Conservation (phyloP, 1,139 yeast species). For the Spencermartinsiella ligniputridi region DNA sequence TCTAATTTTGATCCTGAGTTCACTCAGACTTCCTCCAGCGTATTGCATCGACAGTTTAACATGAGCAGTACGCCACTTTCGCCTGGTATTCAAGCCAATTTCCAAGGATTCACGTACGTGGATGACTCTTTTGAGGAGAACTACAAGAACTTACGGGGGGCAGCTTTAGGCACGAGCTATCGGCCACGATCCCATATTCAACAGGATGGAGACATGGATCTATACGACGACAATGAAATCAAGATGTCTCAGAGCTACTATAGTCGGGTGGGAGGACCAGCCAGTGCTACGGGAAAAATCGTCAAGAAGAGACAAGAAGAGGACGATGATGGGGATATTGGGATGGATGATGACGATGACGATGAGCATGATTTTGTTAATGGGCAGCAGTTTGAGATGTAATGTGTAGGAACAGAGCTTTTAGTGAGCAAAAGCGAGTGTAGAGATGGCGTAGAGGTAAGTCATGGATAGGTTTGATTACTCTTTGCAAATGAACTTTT, state of each 20-base stretch:
- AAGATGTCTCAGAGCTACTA: conserved; percentile 31
- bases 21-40: conserved; percentile 84
- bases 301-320: conserved; percentile 13
- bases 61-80: conserved; percentile 78
- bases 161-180: conserved; percentile 17
- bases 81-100: conserved; percentile 93
- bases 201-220: conserved; percentile 33
- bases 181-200: conserved; percentile 24
- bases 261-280: conserved; percentile 19
- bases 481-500: no score
- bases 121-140: conserved; percentile 93
- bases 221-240: conserved; percentile 37
- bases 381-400: conserved; percentile 77
- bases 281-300: conserved; percentile 1
- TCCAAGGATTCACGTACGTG: conserved; percentile 93
- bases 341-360: conserved; percentile 64
- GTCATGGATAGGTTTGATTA: no score
- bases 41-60: conserved; percentile 59
- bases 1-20: conserved; percentile 97
- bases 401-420: no score
- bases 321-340: conserved; percentile 56
- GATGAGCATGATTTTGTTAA: conserved; percentile 77
- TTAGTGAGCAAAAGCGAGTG: no score
- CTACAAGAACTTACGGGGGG: conserved; percentile 36
- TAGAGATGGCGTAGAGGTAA: no score